Conservation (phyloP, 106 monocot species). For the Acorus gramineus region DNA sequence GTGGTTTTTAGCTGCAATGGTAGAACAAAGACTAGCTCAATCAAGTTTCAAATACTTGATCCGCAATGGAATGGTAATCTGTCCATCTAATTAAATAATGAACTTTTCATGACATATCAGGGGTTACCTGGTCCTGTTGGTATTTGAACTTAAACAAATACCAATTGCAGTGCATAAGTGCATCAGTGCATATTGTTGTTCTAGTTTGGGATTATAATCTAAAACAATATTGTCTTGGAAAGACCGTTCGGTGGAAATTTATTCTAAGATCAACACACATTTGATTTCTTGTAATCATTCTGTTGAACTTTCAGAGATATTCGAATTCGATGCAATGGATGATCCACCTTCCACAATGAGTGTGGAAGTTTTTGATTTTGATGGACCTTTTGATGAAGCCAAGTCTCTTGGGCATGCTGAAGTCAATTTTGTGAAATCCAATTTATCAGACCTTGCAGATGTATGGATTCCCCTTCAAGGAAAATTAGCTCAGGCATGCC, state of each 20-base stretch:
- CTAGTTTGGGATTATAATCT: too few relatives aligned
- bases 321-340: slow-evolving; percentile 83
- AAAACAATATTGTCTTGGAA: too few relatives aligned
- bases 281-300: too few relatives aligned
- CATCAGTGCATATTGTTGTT: too few relatives aligned
- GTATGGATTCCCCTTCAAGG: slow-evolving; percentile 75
- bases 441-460: slow-evolving; percentile 68
- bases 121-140: too few relatives aligned
- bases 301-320: slow-evolving; percentile 51
- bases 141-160: too few relatives aligned
- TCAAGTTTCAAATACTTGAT: slow-evolving; percentile 62
- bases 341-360: slow-evolving; percentile 81
- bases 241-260: too few relatives aligned
- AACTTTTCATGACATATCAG: too few relatives aligned
- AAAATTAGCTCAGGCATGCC: slow-evolving; percentile 54
- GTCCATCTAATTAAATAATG: background rate
- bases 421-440: slow-evolving; percentile 74
- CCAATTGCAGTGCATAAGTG: too few relatives aligned
- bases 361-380: slow-evolving; percentile 63
- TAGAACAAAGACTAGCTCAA: slow-evolving; percentile 69
- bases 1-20: slow-evolving; percentile 78
- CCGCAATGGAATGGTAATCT: slow-evolving; percentile 83
- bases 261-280: too few relatives aligned
- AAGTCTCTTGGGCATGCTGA: slow-evolving; percentile 59
- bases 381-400: slow-evolving; percentile 65